Conservation (phyloP, 306 rosid genomes). For the Quercus alba region DNA sequence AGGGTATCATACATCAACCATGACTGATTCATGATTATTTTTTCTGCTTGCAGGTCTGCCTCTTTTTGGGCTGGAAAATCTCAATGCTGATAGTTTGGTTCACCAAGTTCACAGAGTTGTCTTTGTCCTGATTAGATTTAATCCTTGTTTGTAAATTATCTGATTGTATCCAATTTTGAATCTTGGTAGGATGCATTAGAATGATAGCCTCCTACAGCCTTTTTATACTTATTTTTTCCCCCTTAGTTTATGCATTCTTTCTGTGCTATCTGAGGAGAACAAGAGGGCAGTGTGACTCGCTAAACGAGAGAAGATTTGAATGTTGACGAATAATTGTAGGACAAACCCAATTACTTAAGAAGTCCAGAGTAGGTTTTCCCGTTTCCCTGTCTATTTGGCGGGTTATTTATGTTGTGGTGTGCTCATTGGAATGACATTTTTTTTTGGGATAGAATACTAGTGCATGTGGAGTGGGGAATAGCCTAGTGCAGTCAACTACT, state of each 20-base stretch:
- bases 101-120: constrained; percentile 4
- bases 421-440: not conserved
- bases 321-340: constrained; percentile 39
- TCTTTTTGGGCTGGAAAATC: constrained; percentile 16
- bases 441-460: no score
- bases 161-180: constrained; percentile 29
- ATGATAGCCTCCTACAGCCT: constrained; percentile 19
- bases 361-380: constrained; percentile 1
- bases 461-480: no score
- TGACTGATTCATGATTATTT: constrained; percentile 2
- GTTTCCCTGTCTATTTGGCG: not conserved
- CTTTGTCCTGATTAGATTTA: constrained; percentile 21
- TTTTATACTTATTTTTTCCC: constrained; percentile 13
- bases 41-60: constrained; percentile 36
- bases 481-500: no score
- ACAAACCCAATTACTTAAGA: constrained; percentile 19
- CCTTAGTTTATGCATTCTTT: constrained; percentile 1
- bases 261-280: constrained; percentile 17
- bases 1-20: not conserved
- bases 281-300: constrained; percentile 25
- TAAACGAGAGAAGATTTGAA: constrained; percentile 1
- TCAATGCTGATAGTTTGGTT: constrained; percentile 17
- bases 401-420: not conserved
- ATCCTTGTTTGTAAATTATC: constrained; percentile 53
- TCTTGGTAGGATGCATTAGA: constrained; percentile 34